Base-by-base conservation (phyloP, 768 basidiomycete genomes). In the Auricularia heimuer region DNA sequence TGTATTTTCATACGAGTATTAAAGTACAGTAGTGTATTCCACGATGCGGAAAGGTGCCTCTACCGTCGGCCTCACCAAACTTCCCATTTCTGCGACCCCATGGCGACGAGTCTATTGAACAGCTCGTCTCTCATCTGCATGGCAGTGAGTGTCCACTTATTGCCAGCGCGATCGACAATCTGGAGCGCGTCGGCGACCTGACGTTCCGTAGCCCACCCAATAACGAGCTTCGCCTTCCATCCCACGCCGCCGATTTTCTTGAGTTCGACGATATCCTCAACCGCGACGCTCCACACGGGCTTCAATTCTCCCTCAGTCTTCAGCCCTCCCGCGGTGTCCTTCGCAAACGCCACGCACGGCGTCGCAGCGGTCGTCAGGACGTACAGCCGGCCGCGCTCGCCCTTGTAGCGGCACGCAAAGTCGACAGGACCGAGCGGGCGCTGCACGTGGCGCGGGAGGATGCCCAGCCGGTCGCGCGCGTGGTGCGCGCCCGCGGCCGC, bases 191-290 rank as follows among this genome's bases (percentile, higher is more conserved):
- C 75, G 64, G 72, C 47, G 0, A 74, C 68, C 65, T 71, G 7
- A 33, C 24, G 24, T 4, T 60, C 56, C 56, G 24, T 60, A 47
- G 72, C 73, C 71, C 73, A 77, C 29, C 76, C 76, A 29, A 77
- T 73, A 35, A 78, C 68, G 45, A 77, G 65, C 71, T 73, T 73
- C n/a, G 72, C 74, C 73, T 77, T 77, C 75, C 75, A 77, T 47
- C 76, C 77, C 54, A 76, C 72, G 42, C 77, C 76, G 42, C 77
- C 77, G 56, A 77, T 62, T 71, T 73, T 76, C 66, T 70, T 64
- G 62, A 76, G 60, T 64, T 71, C 70, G 10, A 63, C 65, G 14
- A 76, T 69, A 58, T 75, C 74, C 45, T 65, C 62, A 3, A 78
- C 61, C 42, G 71, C 69, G 24, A 77, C 67, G 24, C 71, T 71